phyloP scores from a whole-genome alignment of 1,139 yeast genomes.

The Pneumocystis jirovecii region DNA sequence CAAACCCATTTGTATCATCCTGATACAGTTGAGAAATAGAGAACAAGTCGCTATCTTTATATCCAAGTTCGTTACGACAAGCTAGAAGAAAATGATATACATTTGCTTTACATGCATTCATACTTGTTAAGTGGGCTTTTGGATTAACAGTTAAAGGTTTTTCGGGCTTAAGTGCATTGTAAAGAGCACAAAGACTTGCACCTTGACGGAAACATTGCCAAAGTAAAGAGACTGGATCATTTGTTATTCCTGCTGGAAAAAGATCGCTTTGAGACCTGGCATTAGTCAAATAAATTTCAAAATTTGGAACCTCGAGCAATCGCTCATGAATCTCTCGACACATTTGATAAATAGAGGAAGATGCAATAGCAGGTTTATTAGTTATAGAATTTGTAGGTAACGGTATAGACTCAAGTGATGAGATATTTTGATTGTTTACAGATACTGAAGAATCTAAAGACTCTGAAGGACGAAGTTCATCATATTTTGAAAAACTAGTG shows the following conservation, averaged over 20 bases:
- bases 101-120: constrained; percentile 72
- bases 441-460: not conserved
- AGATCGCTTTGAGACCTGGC: constrained; percentile 19
- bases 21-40: constrained; percentile 82
- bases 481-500: not conserved
- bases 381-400: constrained; percentile 1
- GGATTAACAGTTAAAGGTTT: constrained; percentile 26
- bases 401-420: not conserved
- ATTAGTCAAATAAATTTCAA: constrained; percentile 53
- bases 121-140: constrained; percentile 24
- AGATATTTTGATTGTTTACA: not conserved
- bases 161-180: constrained; percentile 41
- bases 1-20: constrained; percentile 62
- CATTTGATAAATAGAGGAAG: constrained; percentile 61
- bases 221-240: constrained; percentile 85
- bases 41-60: constrained; percentile 70
- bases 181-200: constrained; percentile 73
- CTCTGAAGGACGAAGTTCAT: not conserved
- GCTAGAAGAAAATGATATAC: constrained; percentile 84
- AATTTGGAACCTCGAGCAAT: constrained; percentile 50
- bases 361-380: constrained; percentile 36
- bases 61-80: constrained; percentile 59
- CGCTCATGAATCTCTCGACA: constrained; percentile 46
- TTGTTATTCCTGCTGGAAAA: constrained; percentile 20
- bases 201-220: constrained; percentile 88